Evolutionary conservation across 177 flowering plant species (phyloP).

Genomic region (Tripterygium wilfordii): DNA sequence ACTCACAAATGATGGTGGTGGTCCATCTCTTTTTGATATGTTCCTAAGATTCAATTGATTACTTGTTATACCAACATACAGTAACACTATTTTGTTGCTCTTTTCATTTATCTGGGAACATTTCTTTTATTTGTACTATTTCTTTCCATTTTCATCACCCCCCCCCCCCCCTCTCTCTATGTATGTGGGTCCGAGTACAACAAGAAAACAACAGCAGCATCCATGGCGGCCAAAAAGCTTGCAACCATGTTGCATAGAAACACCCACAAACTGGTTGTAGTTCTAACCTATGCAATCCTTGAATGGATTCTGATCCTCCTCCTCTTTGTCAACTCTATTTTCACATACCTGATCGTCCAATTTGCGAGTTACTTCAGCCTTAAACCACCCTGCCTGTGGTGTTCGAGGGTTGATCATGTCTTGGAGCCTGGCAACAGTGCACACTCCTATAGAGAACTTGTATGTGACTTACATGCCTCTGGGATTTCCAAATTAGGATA

Average conservation of each 20-base stretch:
- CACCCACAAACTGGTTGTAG: conserved; percentile 21
- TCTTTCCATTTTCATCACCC: not conserved
- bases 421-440: conserved; percentile 21
- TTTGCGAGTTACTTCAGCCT: conserved; percentile 61
- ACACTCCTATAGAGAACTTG: conserved; percentile 26
- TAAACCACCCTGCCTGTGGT: conserved; percentile 63
- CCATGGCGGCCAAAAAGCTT: conserved; percentile 74
- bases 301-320: conserved; percentile 71
- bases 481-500: conserved; percentile 66
- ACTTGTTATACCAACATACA: no score
- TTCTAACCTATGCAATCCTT: conserved; percentile 58
- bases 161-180: conserved; percentile 4
- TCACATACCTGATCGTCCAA: conserved; percentile 49
- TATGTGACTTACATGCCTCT: conserved; percentile 60
- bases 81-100: no score
- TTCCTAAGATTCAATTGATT: no score
- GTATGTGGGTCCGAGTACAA: not conserved
- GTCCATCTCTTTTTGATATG: no score
- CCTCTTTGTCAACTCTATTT: conserved; percentile 67
- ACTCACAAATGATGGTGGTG: no score
- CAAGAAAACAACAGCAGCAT: conserved; percentile 5
- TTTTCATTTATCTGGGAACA: no score
- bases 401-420: conserved; percentile 52
- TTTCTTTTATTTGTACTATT: not conserved
- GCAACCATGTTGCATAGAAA: conserved; percentile 65